Evolutionary conservation across 2,329 filamentous ascomycete species (phyloP).

Genomic region (Xylariaceae sp.): DNA sequence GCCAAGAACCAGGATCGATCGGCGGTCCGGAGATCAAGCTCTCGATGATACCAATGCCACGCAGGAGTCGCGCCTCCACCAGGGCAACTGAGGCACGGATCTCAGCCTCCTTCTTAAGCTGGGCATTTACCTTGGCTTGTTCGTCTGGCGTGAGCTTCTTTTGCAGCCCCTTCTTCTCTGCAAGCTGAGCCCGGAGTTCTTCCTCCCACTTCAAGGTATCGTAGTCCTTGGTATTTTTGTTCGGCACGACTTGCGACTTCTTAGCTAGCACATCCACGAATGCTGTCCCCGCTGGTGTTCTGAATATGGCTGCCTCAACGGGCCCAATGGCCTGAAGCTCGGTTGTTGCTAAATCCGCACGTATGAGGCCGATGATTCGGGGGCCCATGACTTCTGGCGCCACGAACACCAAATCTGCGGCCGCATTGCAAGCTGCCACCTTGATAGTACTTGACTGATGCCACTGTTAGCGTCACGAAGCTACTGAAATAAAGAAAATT

Average conservation of each 20-base stretch:
- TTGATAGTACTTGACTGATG: slow-evolving; percentile 44
- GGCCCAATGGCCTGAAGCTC: slow-evolving; percentile 71
- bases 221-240: slow-evolving; percentile 92
- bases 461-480: slow-evolving; percentile 13
- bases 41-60: slow-evolving; percentile 80
- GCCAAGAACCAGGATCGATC: slow-evolving; percentile 85
- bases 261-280: slow-evolving; percentile 90
- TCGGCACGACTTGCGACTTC: slow-evolving; percentile 64
- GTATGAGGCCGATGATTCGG: slow-evolving; percentile 67
- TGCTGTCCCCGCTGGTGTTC: slow-evolving; percentile 79
- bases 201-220: slow-evolving; percentile 97
- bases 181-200: slow-evolving; percentile 78
- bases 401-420: slow-evolving; percentile 89
- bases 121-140: slow-evolving; percentile 81
- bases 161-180: slow-evolving; percentile 85
- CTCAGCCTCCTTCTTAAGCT: slow-evolving; percentile 77
- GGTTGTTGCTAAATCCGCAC: slow-evolving; percentile 63
- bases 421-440: slow-evolving; percentile 73
- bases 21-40: slow-evolving; percentile 80
- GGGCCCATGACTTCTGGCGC: slow-evolving; percentile 77
- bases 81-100: slow-evolving; percentile 69
- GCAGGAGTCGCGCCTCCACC: slow-evolving; percentile 65
- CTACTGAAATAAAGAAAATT: neutral
- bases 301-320: slow-evolving; percentile 86
- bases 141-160: slow-evolving; percentile 91